Base-by-base conservation (phyloP, 768 basidiomycete genomes). In the Amanita polypyramis region DNA sequence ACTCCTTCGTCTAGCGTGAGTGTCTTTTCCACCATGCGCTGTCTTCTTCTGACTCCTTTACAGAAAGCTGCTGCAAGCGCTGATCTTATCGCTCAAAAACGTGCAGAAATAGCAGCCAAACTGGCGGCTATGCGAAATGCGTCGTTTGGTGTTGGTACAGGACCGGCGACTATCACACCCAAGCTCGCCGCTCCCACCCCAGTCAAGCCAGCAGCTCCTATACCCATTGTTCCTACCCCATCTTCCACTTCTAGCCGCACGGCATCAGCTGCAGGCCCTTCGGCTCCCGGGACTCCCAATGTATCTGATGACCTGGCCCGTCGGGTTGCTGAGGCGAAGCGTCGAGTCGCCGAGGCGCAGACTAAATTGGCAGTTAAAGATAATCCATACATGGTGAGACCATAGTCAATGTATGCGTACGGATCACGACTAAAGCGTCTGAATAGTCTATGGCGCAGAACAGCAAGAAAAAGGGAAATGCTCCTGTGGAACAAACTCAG, bases 41-140 rank as follows among this genome's bases (percentile, higher is more conserved):
- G 34, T 12, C 7, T 21, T 4, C 21, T 17, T 17, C 45, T 46
- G 32, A 46, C 32, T 17, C 23, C 14, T 19, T 40, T 21, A 4
- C 2, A 23, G 25, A 50, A 15, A 37, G 57, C 23, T 47, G 43
- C 35, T 15, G 50, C 75, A 30, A 69, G 69, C 52, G 76, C 78
- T 54, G 83, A 76, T 25, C 74, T 88, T 56, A 89, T 91, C 47
- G 82, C 84, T 17, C 84, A 85, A 65, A 88, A 87, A 64, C 75
- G 82, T 33, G 86, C 88, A 5, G 85, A 91, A 63, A 82, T 94
- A 52, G 74, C 84, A 9, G 90, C 91, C 12, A 92, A 90, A 62
- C 72, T 88, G 19, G 90, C 90, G 2, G 80, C 80, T 2, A 82
- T 89, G 75, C 78, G 74, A 61, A 70, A 63, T 38, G 62, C 62